Evolutionary conservation across 331 rosid genomes (phyloP).

Genomic region (Rosa hybrid): DNA sequence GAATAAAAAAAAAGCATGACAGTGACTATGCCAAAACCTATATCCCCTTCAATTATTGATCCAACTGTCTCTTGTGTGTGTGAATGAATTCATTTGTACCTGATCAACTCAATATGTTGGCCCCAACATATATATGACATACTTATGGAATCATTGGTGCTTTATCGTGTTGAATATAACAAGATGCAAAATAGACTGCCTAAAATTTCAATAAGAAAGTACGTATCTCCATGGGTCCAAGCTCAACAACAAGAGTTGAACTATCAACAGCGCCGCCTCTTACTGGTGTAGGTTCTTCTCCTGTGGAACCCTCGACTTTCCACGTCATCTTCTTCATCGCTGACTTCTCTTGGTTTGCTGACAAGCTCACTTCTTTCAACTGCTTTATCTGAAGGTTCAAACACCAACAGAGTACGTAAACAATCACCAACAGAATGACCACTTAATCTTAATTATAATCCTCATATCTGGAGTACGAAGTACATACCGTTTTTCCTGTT

Average conservation of each 20-base stretch:
- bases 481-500: slow-evolving; percentile 56
- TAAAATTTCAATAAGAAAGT: slow-evolving; percentile 57
- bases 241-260: slow-evolving; percentile 50
- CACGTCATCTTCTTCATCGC: slow-evolving; percentile 59
- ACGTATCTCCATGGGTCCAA: slow-evolving; percentile 84
- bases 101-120: not conserved
- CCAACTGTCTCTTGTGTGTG: not conserved
- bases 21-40: no score
- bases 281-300: slow-evolving; percentile 28
- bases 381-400: slow-evolving; percentile 48
- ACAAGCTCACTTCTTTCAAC: slow-evolving; percentile 63
- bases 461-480: not conserved
- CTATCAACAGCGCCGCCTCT: slow-evolving; percentile 51
- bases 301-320: slow-evolving; percentile 57
- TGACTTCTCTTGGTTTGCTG: slow-evolving; percentile 79
- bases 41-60: no score
- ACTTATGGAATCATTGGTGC: not conserved
- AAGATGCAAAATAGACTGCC: not conserved
- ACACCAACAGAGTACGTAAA: not conserved
- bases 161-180: not conserved
- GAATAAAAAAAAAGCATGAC: no score
- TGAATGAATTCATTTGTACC: not conserved
- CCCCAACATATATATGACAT: not conserved
- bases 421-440: not conserved
- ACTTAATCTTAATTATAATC: not conserved